A percentile compares a stretch with the other conserved stretches of the same genome.
These are phyloP conservation scores for Leishmania gerbilli DNA, from an alignment of 208 protist genomes.

Conservation along the genomic window DNA sequence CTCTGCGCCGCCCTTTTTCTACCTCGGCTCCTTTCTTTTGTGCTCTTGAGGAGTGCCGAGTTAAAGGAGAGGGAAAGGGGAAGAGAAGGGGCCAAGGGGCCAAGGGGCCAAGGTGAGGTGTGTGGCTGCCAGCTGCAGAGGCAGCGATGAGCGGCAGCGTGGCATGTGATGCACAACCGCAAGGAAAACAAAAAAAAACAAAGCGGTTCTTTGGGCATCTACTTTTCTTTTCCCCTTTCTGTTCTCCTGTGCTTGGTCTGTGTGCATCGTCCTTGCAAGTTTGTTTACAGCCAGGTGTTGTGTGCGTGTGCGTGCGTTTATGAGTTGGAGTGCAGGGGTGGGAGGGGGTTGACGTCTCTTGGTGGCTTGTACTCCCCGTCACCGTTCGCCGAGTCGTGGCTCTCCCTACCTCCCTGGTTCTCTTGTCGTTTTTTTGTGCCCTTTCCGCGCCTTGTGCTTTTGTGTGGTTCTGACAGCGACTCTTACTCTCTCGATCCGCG, in stretches of 20 bases:
- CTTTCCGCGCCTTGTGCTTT: not conserved
- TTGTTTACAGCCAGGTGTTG: not conserved
- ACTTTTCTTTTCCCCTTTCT: conserved; percentile 2
- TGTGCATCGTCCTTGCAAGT: not conserved
- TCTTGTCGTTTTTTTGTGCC: not conserved
- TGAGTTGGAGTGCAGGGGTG: not conserved
- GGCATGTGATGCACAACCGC: not conserved
- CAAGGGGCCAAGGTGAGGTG: no score
- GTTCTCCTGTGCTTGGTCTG: not conserved
- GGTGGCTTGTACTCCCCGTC: not conserved
- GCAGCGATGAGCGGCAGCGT: not conserved
- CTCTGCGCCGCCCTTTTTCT: not conserved
- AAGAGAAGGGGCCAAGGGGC: not conserved
- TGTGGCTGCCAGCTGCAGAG: not conserved
- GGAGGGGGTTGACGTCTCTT: not conserved
- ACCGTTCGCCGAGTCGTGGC: not conserved
- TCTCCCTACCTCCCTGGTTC: not conserved
- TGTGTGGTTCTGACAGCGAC: no score
- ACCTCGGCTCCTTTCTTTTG: not conserved
- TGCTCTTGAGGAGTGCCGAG: not conserved
- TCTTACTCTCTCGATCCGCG: not conserved
- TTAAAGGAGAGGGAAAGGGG: not conserved
- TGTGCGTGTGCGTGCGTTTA: not conserved
- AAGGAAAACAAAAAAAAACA: not conserved
- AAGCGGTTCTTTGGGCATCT: not conserved